Evolutionary conservation across 805 yeast genomes (phyloP).

Genomic region (Nakazawaea peltata): DNA sequence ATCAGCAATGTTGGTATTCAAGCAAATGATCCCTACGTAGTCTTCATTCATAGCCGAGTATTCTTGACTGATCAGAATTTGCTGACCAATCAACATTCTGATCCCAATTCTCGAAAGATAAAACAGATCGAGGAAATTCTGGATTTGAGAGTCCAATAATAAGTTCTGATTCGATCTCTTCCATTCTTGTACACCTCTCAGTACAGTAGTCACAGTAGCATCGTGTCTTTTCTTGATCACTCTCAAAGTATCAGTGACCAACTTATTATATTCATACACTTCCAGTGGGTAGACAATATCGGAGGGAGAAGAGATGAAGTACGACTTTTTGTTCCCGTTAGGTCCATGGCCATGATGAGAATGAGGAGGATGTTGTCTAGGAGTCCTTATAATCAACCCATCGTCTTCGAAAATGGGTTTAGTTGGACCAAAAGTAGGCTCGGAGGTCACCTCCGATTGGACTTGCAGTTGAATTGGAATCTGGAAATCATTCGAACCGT

Average conservation of each 20-base stretch:
- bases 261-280: constrained; percentile 60
- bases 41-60: constrained; percentile 43
- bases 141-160: constrained; percentile 64
- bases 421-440: constrained; percentile 7
- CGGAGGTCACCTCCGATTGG: constrained; percentile 9
- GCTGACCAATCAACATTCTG: constrained; percentile 92
- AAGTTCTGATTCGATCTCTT: constrained; percentile 40
- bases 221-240: constrained; percentile 80
- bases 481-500: constrained; percentile 9
- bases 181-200: constrained; percentile 91
- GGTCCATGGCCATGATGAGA: constrained; percentile 11
- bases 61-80: constrained; percentile 71
- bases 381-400: constrained; percentile 28
- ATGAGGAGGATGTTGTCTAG: constrained; percentile 12
- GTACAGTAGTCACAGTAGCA: constrained; percentile 88
- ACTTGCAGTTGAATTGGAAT: constrained; percentile 12
- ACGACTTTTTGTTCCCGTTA: constrained; percentile 28
- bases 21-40: constrained; percentile 85
- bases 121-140: constrained; percentile 75
- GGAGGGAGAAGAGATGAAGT: constrained; percentile 45
- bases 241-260: constrained; percentile 56
- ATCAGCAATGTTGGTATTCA: constrained; percentile 76
- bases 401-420: constrained; percentile 33
- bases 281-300: constrained; percentile 65
- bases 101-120: constrained; percentile 90